phyloP scores from a whole-genome alignment of 1,139 yeast species.

The Yamadazyma diddensiae region DNA sequence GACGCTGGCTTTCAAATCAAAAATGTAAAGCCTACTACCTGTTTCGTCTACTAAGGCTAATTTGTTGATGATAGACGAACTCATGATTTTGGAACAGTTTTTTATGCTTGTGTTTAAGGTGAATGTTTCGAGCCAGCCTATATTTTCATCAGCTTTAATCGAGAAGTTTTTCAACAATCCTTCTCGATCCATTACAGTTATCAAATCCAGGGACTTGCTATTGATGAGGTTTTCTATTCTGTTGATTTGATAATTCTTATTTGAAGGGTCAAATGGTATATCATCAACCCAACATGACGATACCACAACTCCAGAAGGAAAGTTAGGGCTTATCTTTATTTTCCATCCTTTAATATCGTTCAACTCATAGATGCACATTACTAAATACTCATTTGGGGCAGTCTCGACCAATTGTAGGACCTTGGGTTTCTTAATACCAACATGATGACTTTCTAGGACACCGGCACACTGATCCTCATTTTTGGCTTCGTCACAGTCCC shows the following conservation, averaged over 20 bases:
- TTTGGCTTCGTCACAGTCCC: conserved; percentile 53
- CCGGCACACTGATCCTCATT: conserved; percentile 29
- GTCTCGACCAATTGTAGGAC: conserved; percentile 25
- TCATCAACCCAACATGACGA: conserved; percentile 23
- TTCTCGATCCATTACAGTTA: conserved; percentile 53
- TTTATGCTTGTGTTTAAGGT: conserved; percentile 54
- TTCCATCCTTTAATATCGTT: conserved; percentile 30
- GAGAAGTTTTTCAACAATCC: conserved; percentile 54
- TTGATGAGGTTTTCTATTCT: conserved; percentile 51
- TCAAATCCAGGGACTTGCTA: conserved; percentile 46
- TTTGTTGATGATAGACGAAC: conserved; percentile 66
- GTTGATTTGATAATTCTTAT: conserved; percentile 37
- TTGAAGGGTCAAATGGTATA: conserved; percentile 19
- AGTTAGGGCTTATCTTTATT: conserved; percentile 11
- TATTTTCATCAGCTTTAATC: conserved; percentile 13
- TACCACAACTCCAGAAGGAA: conserved; percentile 17
- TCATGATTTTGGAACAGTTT: conserved; percentile 56
- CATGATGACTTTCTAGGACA: conserved; percentile 18
- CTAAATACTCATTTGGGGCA: conserved; percentile 17
- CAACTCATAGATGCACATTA: conserved; percentile 28
- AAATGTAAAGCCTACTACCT: conserved; percentile 55
- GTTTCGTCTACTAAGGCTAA: conserved; percentile 64
- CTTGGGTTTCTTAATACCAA: conserved; percentile 19
- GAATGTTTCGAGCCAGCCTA: conserved; percentile 52
- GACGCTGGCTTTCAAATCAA: conserved; percentile 71